Evolutionary conservation across 2,329 filamentous ascomycete species (phyloP), one percentile per base, ranked within the genome.

Genomic region (Leptodontidium sp.): DNA sequence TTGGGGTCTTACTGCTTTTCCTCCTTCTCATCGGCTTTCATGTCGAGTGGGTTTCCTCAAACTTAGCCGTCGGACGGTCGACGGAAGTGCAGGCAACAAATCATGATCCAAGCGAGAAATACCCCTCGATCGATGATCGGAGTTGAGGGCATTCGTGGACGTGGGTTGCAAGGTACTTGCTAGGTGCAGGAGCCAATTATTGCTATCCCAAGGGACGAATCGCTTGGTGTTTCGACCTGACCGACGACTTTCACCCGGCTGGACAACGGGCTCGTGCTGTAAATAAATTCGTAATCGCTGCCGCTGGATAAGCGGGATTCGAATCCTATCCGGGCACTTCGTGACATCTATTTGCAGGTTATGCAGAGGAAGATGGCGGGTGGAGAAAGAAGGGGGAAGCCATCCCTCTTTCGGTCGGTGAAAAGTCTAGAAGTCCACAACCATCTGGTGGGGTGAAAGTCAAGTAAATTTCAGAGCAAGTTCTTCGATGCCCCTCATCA

Each of bases 261-360:
- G 35, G 32, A 40, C 35, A 40, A 43, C 17, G 35, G 35, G 38
- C 21, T 45, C 38, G 35, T 32, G 29, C 29, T 32, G 29, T 59
- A 17, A 43, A 26, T 26, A 24, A 59, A 43, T 59, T 66, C 40
- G 58, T 55, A 58, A 66, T 67, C 55, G 61, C 59, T 55, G 52
- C 64, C 49, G 53, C 55, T 50, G 61, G 49, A 57, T 57, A 24
- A 50, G 62, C 49, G 35, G 50, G 40, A 9, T 38, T 14, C 12
- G 59, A 55, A 35, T 55, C 52, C 52, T 55, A 9, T 55, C 52
- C 29, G 26, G 35, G 35, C 62, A 50, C 35, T 61, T 67, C 65
- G 53, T 67, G 69, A 67, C 61, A 66, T 68, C 45, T 49, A 67
- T 61, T 66, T 68, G 53, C 61, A 57, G 65, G 49, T 26, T 64